Base-by-base conservation (phyloP, 177 flowering plant genomes). In the Vitis hybrid region DNA sequence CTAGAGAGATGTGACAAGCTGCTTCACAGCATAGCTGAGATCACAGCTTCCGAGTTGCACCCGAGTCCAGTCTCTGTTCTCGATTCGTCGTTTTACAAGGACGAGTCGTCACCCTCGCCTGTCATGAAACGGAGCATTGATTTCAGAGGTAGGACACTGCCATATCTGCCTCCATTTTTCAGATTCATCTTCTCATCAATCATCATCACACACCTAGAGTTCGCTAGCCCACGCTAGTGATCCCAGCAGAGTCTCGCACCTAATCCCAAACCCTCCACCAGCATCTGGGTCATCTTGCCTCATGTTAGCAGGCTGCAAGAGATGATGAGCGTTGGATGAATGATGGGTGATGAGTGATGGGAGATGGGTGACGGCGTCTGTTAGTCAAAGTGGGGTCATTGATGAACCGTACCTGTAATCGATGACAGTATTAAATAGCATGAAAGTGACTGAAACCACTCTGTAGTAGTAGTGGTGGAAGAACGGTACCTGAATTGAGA, bases 51-150 rank as follows among this genome's bases (percentile, higher is more conserved):
- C 29, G 90, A 88, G 76, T 76, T 76, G 76, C 97, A 92, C 70
- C 95, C 97, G 69, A 94, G 98, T 76, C 98, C 97, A 0, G 92
- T 92, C 13, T 94, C 98, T 9, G 97, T 94, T 16, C 89, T 94
- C 1, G 98, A 94, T 79, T 82, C 93, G 33, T 85, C 96, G 10
- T 87, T 92, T 74, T 87, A 92, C 88, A 88, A 83, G 75, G 98
- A 92, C 60, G 93, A 88, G 33, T 76, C 80, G 67, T 88, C 92
- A 13, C 97, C 97, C 31, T 90, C 98, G 0, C 97, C 98, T 0
- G 79, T 90, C 56, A 77, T 77, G 76, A 94, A 91, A 64, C 86
- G 97, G 9, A 82, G 78, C 81, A 76, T 92, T 59, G 82, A 84
- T 64, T 92, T 88, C 85, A 82, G 80, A 79, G 97, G 98, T 92